Conservation (phyloP, 306 rosid genomes). For the Prinsepia uniflora region DNA sequence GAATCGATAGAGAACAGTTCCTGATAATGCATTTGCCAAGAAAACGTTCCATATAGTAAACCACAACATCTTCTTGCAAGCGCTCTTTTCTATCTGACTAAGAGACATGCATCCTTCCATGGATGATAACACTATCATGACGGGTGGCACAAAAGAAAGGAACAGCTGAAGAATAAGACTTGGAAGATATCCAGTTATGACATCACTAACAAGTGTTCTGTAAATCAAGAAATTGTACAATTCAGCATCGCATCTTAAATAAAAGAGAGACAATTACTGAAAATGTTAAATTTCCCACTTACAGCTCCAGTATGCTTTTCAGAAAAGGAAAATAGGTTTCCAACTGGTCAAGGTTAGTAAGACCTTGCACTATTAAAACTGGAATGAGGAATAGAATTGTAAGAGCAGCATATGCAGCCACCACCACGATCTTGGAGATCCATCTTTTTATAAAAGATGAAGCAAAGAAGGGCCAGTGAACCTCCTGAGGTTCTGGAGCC, state of each 20-base stretch:
- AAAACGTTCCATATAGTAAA: constrained; percentile 86
- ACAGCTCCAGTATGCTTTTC: constrained; percentile 52
- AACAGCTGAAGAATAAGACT: constrained; percentile 76
- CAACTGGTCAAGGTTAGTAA: constrained; percentile 63
- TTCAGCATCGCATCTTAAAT: constrained; percentile 4
- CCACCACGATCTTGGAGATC: constrained; percentile 56
- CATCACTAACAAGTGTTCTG: constrained; percentile 72
- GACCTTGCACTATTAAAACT: constrained; percentile 74
- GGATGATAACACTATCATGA: constrained; percentile 68
- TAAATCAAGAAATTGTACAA: constrained; percentile 23
- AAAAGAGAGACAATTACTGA: background rate
- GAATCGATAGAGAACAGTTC: constrained; percentile 63
- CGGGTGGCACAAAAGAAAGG: constrained; percentile 60
- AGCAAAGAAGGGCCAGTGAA: constrained; percentile 77
- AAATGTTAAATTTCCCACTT: constrained; percentile 33
- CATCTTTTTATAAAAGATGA: constrained; percentile 60
- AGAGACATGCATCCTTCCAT: constrained; percentile 66
- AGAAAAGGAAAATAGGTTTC: constrained; percentile 68
- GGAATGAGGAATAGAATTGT: constrained; percentile 71
- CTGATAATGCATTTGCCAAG: constrained; percentile 85
- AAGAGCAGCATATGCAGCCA: constrained; percentile 44
- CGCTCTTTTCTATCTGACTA: constrained; percentile 67
- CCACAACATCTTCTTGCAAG: constrained; percentile 64
- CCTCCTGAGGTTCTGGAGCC: constrained; percentile 83
- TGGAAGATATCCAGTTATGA: constrained; percentile 89